A percentile compares a stretch with the other conserved stretches of the same genome.
phyloP scores from a whole-genome alignment of 208 protist genomes.

The Leishmania guyanensis region DNA sequence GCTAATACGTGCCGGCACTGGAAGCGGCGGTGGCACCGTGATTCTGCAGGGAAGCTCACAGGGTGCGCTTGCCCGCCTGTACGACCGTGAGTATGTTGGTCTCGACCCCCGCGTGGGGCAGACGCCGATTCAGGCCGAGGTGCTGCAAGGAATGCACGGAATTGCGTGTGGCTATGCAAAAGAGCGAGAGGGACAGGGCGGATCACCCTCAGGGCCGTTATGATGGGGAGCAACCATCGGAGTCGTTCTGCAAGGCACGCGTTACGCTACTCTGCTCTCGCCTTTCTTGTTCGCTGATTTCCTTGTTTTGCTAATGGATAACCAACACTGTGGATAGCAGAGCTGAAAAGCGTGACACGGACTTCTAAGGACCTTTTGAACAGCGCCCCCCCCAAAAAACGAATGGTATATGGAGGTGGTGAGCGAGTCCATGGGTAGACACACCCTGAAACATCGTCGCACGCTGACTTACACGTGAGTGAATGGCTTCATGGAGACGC shows the following conservation, averaged over 20 bases:
- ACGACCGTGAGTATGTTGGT: conserved; percentile 78
- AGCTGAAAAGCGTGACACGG: neutral
- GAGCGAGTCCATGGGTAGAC: neutral
- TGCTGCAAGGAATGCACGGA: conserved; percentile 73
- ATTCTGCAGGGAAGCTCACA: conserved; percentile 24
- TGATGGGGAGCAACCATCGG: neutral
- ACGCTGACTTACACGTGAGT: neutral
- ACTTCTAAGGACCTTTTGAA: neutral
- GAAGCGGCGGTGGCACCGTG: conserved; percentile 18
- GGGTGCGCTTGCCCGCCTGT: conserved; percentile 61
- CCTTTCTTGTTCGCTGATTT: neutral
- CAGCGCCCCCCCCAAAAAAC: neutral
- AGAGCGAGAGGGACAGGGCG: conserved; percentile 39
- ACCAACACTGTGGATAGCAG: conserved; percentile 1
- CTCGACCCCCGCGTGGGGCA: conserved; percentile 73
- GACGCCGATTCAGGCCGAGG: conserved; percentile 72
- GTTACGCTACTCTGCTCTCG: neutral
- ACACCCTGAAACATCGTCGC: neutral
- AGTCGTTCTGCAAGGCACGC: neutral
- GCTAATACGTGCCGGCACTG: conserved; percentile 26
- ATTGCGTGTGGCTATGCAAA: conserved; percentile 82
- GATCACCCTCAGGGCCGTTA: neutral
- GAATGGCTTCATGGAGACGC: neutral
- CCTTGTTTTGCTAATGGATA: conserved; percentile 1
- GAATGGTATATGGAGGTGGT: neutral